Base-by-base conservation (phyloP, 2,329 filamentous ascomycete species). In the Akanthomyces uredinophilus region DNA sequence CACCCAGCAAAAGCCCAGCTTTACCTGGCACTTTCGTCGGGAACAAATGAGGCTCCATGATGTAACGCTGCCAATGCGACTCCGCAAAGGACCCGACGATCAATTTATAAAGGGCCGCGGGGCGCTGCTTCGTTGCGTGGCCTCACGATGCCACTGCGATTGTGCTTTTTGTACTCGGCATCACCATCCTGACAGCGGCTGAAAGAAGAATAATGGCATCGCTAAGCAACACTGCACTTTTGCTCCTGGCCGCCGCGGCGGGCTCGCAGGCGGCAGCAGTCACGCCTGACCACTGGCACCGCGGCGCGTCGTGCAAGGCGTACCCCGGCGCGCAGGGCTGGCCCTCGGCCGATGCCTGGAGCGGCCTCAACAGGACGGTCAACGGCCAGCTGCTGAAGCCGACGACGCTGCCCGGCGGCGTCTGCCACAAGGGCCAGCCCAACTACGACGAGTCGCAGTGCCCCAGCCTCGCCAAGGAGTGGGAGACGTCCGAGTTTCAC, bases 401-500 rank as follows among this genome's bases (percentile, higher is more conserved):
- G 16, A 37, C 53, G 13, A 11, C 24, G 1, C 57, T 60, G 24
- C 72, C 73, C 4, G 73, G 66, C 0, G 69, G 69, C 0, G 71
- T 69, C 3, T 75, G 73, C 16, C 73, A 75, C 20, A 41, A 60
- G 0, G 65, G 37, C 0, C 71, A 71, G 65, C 65, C 69, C 0
- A 64, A 65, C 0, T 72, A 70, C 29, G 52, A 70, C 61, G 52
- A 68, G 54, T 53, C 64, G 29, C 60, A 66, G 24, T 79, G 77
- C 67, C 62, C 61, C 0, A 44, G 61, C 0, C 51, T 71, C 0
- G 52, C 65, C 3, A 47, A 65, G n/a, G 61, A 60, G 5, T 75
- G 73, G 73, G 63, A 56, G 3, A 65, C 64, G 4, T 71, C 70
- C 44, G 69, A 72, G 0, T 70, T 68, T 16, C 73, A 75, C 44